Conservation (phyloP, 331 rosid species). For the Rhamnella rubrinervis region DNA sequence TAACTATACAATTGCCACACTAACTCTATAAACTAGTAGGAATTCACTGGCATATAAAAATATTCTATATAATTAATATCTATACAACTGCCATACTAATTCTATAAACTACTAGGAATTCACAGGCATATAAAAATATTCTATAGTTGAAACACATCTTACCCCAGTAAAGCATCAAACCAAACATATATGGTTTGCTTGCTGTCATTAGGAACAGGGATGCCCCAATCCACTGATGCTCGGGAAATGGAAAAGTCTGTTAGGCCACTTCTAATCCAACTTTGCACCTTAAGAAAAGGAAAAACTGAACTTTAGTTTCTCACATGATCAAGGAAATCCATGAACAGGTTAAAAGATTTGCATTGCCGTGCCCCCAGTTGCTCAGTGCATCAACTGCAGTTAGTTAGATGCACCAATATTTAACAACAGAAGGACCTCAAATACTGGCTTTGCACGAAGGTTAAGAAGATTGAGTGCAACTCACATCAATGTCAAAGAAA, state of each 20-base stretch:
- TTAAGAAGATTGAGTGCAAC: no score
- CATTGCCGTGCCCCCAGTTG: no score
- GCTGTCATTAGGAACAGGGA: conserved; percentile 90
- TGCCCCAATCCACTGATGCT: conserved; percentile 97
- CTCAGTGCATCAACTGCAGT: no score
- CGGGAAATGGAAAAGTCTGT: conserved; percentile 94
- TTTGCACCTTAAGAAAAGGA: conserved; percentile 69
- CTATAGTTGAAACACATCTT: conserved; percentile 14
- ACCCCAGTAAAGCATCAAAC: conserved; percentile 99
- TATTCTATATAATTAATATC: background rate
- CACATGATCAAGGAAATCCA: background rate
- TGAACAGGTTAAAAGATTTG: no score
- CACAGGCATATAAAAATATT: conserved; percentile 6
- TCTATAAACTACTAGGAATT: conserved; percentile 2
- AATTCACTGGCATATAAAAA: conserved; percentile 6
- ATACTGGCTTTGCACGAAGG: no score
- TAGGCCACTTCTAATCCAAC: conserved; percentile 89
- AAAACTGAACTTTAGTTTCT: background rate
- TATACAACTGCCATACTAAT: background rate
- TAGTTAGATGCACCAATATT: no score
- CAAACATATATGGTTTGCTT: conserved; percentile 92
- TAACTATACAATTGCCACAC: background rate
- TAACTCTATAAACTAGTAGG: background rate
- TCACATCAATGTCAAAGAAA: no score
- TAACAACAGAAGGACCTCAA: no score